Conservation (phyloP, 495 filamentous ascomycete species). For the Tuber brumale region DNA sequence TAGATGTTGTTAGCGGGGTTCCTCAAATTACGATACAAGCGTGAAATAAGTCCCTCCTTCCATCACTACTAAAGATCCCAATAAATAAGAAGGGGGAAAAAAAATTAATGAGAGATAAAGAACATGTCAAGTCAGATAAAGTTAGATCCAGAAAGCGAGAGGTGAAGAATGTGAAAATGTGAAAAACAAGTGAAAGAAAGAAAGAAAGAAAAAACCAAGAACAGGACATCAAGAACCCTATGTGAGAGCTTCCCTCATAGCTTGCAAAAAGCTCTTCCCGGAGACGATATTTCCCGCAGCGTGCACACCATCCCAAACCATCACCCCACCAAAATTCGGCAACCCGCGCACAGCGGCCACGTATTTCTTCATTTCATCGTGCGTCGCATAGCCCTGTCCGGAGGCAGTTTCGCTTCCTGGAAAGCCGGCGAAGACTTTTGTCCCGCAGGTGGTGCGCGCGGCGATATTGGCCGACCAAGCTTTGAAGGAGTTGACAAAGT, state of each 20-base stretch:
- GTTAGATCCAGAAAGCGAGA: neutral
- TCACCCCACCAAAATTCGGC: constrained; percentile 61
- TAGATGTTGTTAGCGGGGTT: neutral
- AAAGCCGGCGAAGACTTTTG: constrained; percentile 47
- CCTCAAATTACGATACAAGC: neutral
- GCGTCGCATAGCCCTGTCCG: constrained; percentile 47
- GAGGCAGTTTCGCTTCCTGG: constrained; percentile 40
- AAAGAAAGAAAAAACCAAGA: neutral
- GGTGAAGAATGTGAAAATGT: neutral
- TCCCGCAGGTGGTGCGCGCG: constrained; percentile 35
- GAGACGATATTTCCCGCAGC: constrained; percentile 48
- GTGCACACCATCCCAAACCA: constrained; percentile 65
- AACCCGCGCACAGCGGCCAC: constrained; percentile 49
- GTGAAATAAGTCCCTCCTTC: neutral
- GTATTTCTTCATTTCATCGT: constrained; percentile 48
- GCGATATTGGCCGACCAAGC: constrained; percentile 44
- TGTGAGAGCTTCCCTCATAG: neutral
- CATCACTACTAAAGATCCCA: neutral
- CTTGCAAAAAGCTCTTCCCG: constrained; percentile 43
- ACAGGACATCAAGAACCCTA: neutral
- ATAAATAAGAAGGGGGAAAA: neutral
- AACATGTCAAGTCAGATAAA: neutral
- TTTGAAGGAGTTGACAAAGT: constrained; percentile 42
- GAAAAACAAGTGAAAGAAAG: too few species aligned
- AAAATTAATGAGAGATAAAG: neutral